These are phyloP conservation scores for Isoetes taiwanensis DNA, from an alignment of 75 land plant species.

Conservation along the genomic window DNA sequence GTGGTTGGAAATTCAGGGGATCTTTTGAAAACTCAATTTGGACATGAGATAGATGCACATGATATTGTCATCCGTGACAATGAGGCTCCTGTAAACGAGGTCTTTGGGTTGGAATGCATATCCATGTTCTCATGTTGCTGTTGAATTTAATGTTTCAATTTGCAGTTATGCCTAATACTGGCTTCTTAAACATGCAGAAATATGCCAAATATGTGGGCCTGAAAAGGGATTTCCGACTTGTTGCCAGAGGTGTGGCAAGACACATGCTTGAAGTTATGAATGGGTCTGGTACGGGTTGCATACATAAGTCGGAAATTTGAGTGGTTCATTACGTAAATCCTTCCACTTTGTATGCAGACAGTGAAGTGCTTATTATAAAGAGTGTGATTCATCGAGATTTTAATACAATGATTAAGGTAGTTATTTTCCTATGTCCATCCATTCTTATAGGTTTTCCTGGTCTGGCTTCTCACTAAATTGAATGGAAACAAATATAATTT, in stretches of 20 bases:
- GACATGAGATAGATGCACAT: slow-evolving; percentile 78
- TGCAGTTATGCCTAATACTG: neutral
- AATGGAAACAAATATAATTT: too few species aligned
- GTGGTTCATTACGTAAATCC: too few species aligned
- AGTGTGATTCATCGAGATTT: slow-evolving; percentile 88
- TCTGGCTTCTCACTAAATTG: too few species aligned
- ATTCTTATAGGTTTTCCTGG: too few species aligned
- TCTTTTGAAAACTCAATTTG: slow-evolving; percentile 74
- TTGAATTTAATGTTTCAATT: neutral
- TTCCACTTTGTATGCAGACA: slow-evolving; percentile 55
- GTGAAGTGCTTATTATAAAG: slow-evolving; percentile 86
- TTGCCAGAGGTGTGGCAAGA: slow-evolving; percentile 85
- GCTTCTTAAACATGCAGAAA: slow-evolving; percentile 40
- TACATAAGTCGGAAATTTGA: neutral
- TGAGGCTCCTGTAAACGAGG: slow-evolving; percentile 94
- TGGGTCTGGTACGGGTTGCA: slow-evolving; percentile 51
- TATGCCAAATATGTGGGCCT: slow-evolving; percentile 86
- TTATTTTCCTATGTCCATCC: too few species aligned
- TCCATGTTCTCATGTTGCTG: neutral
- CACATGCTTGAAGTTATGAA: slow-evolving; percentile 67
- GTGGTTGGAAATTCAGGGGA: slow-evolving; percentile 97
- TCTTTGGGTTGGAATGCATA: slow-evolving; percentile 10
- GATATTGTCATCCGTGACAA: slow-evolving; percentile 91
- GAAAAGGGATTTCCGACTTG: slow-evolving; percentile 83
- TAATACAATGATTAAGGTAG: slow-evolving; percentile 86